A percentile compares a stretch with the other conserved stretches of the same genome.
These are phyloP conservation scores for Ocimum tenuiflorum DNA, from an alignment of 257 asterid species.

Conservation along the genomic window DNA sequence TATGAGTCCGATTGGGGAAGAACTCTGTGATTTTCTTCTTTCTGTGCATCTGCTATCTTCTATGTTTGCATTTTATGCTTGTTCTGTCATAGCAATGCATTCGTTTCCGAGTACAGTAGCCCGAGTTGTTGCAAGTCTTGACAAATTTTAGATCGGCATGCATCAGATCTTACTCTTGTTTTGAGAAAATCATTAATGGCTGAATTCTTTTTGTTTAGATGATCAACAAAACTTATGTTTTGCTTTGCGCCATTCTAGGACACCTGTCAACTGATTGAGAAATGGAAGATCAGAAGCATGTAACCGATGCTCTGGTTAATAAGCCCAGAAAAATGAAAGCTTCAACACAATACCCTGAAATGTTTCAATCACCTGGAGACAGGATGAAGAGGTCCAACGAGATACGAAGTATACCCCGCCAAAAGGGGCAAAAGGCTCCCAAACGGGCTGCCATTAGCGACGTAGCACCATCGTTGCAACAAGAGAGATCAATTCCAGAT, in stretches of 20 bases:
- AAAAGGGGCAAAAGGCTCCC: slow-evolving; percentile 41
- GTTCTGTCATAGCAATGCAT: background rate
- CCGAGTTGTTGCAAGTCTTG: background rate
- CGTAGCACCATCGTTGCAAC: slow-evolving; percentile 26
- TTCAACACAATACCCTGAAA: slow-evolving; percentile 26
- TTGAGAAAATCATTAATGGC: background rate
- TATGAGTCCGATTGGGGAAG: background rate
- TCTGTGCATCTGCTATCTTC: no score
- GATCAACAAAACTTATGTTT: background rate
- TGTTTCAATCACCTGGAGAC: slow-evolving; percentile 34
- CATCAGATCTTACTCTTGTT: background rate
- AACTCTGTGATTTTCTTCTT: no score
- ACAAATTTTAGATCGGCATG: background rate
- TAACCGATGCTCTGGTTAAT: slow-evolving; percentile 22
- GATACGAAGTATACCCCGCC: slow-evolving; percentile 19
- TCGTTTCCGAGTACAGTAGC: background rate
- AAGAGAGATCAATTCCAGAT: slow-evolving; percentile 38
- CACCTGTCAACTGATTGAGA: slow-evolving; percentile 5
- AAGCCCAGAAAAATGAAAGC: slow-evolving; percentile 63
- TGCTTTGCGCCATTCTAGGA: background rate
- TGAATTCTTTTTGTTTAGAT: background rate
- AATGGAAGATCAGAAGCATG: slow-evolving; percentile 53
- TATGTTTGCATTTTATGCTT: background rate
- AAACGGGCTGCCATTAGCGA: slow-evolving; percentile 31
- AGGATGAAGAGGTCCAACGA: slow-evolving; percentile 30